Evolutionary conservation across 2,329 filamentous ascomycete species (phyloP).

Genomic region (Colletotrichum sp.): DNA sequence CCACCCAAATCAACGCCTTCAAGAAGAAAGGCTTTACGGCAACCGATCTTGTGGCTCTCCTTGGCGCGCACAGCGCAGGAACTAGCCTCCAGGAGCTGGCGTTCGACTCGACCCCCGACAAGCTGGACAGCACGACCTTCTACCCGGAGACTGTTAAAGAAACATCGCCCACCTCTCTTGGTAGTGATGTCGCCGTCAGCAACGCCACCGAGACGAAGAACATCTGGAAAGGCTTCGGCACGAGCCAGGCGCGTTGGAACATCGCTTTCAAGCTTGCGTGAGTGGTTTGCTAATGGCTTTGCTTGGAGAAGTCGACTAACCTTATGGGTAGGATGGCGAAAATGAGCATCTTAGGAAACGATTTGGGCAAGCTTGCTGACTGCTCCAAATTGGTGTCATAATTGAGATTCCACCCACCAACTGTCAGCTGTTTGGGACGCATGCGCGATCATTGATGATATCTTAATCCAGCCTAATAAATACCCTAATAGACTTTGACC

Average conservation of each 20-base stretch:
- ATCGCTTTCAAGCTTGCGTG: constrained; percentile 5
- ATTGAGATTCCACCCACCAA: fast-evolving
- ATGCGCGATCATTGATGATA: neutral
- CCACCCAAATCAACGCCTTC: neutral
- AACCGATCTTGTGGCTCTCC: constrained; percentile 1
- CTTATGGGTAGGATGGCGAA: neutral
- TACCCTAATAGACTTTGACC: neutral
- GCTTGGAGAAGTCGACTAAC: neutral
- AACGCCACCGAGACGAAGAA: neutral
- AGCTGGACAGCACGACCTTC: constrained; percentile 3
- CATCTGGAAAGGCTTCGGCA: neutral
- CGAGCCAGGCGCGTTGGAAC: neutral
- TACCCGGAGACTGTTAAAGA: neutral
- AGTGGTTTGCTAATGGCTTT: neutral
- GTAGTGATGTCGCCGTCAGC: neutral
- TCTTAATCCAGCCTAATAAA: neutral
- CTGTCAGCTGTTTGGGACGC: fast-evolving
- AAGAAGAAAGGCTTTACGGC: constrained; percentile 1
- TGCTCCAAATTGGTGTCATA: neutral
- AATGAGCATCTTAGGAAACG: constrained; percentile 10
- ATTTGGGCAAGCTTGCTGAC: constrained; percentile 2
- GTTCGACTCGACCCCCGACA: constrained; percentile 5
- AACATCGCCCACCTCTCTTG: neutral
- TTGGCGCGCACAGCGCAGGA: neutral
- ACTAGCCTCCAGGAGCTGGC: neutral